Evolutionary conservation across 768 basidiomycete species (phyloP).

Genomic region (Lactarius deliciosus): DNA sequence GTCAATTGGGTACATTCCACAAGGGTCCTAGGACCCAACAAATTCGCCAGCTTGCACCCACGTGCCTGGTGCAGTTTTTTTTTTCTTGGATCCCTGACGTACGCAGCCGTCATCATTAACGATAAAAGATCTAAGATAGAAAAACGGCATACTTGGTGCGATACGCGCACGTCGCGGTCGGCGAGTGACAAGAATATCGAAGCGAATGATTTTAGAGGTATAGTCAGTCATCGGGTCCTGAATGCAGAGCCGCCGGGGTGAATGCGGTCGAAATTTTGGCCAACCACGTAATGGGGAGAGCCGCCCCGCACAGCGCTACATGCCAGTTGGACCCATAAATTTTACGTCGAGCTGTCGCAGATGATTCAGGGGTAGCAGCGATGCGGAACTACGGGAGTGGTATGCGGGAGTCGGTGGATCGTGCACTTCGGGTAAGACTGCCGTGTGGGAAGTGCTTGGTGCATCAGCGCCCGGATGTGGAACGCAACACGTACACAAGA

Average conservation of each 20-base stretch:
- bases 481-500: neutral
- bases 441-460: neutral
- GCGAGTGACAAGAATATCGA: neutral
- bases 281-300: neutral
- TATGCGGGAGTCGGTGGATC: neutral
- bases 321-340: neutral
- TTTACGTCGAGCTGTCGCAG: conserved; percentile 1
- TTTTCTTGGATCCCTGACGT: neutral
- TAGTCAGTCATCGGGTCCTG: neutral
- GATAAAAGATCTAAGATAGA: neutral
- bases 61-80: neutral
- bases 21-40: neutral
- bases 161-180: neutral
- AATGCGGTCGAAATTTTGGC: neutral
- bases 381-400: neutral
- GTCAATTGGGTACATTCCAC: neutral
- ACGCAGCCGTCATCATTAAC: neutral
- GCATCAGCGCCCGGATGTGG: neutral
- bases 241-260: neutral
- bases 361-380: neutral
- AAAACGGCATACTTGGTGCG: neutral
- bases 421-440: neutral
- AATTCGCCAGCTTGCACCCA: neutral
- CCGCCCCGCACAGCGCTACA: neutral
- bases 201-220: neutral